Evolutionary conservation across 768 basidiomycete species (phyloP).

Genomic region (Tulasnella sp.): DNA sequence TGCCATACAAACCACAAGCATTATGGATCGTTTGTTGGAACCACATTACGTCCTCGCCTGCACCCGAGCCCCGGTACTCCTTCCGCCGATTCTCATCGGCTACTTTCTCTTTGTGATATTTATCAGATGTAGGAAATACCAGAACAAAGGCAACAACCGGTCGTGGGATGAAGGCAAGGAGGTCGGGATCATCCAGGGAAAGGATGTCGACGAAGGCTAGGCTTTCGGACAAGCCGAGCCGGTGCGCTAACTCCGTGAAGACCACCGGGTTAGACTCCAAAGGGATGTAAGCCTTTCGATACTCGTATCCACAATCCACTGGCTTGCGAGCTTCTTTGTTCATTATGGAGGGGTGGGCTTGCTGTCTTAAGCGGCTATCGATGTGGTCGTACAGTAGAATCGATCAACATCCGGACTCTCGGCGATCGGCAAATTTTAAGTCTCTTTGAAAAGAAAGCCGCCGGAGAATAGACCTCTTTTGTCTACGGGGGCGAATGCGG

Average conservation of each 20-base stretch:
- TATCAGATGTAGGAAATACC: constrained; percentile 17
- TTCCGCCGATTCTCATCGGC: constrained; percentile 2
- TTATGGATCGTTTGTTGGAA: constrained; percentile 24
- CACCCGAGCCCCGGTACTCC: constrained; percentile 20
- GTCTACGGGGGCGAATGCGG: neutral
- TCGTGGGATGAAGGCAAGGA: constrained; percentile 26
- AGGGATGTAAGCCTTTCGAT: constrained; percentile 21
- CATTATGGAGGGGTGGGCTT: neutral
- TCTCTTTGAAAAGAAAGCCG: neutral
- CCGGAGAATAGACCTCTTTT: neutral
- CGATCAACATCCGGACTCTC: neutral
- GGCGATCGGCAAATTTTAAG: neutral
- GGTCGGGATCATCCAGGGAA: constrained; percentile 25
- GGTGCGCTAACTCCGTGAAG: constrained; percentile 24
- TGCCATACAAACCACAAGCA: constrained; percentile 27
- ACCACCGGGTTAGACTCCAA: constrained; percentile 27
- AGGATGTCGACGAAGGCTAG: constrained; percentile 22
- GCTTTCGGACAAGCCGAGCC: neutral
- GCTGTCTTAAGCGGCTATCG: neutral
- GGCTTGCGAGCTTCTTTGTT: neutral
- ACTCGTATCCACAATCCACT: neutral
- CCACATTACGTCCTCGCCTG: constrained; percentile 19
- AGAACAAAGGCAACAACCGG: constrained; percentile 21
- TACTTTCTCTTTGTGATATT: constrained; percentile 7
- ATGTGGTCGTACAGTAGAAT: neutral